Base-by-base conservation (phyloP, 177 flowering plant species). In the Vitis hybrid region DNA sequence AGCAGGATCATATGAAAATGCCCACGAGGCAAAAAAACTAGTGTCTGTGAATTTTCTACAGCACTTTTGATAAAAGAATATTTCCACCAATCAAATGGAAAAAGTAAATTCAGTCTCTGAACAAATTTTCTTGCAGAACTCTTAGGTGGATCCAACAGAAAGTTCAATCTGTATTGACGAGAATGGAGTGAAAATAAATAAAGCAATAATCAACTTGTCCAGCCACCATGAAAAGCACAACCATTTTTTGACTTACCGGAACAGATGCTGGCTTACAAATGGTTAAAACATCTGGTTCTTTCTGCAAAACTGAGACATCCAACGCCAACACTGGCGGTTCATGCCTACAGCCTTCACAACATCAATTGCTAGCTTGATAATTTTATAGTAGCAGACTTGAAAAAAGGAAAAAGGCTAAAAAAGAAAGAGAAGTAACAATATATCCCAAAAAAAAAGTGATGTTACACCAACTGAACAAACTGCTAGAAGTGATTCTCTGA, bases 261-360 rank as follows among this genome's bases (percentile, higher is more conserved):
- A 93, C 84, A 69, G 97, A 87, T 65, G 98, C 88, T 16, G 99
- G 98, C 78, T 95, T 95, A 77, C 83, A 91, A 69, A 95, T 79
- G 58, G 92, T 87, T 33, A 93, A 60, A 26, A 95, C 92, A 73
- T 93, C 96, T 11, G 84, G 68, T 67, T 89, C 98, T 70, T 86
- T 75, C 13, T 77, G 80, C 69, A 95, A 81, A 82, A 95, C 73
- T 39, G 84, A 48, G 22, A 95, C 76, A 75, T 83, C 90, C 77
- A 57, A 78, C 19, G 89, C 88, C 94, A 89, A 79, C 66, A 91
- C 99, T 5, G 99, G 98, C 1, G 98, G 98, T 83, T 95, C 99
- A 81, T 95, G 98, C 93, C 99, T 94, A 77, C 81, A 86, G 51
- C 67, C 73, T 74, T 79, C 63, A 60, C 21, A 21, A 70, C 56